These are phyloP conservation scores for Macrolepiota dolichaula DNA, from an alignment of 768 basidiomycete species.

Conservation along the genomic window DNA sequence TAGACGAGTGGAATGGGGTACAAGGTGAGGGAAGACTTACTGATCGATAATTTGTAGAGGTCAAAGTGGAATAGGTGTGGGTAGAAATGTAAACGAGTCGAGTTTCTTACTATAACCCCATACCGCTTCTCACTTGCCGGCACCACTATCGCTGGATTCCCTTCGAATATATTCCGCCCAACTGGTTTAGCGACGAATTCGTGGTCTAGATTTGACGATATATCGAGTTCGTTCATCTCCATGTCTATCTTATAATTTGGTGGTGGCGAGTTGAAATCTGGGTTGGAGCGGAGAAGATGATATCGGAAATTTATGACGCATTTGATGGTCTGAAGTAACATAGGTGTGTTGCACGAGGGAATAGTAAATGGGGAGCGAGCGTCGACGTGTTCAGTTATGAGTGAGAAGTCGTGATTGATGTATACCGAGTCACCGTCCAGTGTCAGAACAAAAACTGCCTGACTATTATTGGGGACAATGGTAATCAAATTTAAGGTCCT, in stretches of 20 bases:
- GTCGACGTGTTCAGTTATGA: slow-evolving; percentile 19
- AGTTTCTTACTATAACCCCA: slow-evolving; percentile 30
- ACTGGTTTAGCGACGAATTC: slow-evolving; percentile 17
- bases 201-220: slow-evolving; percentile 18
- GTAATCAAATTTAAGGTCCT: slow-evolving; percentile 11
- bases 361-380: slow-evolving; percentile 18
- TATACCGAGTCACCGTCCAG: slow-evolving; percentile 16
- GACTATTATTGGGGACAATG: slow-evolving; percentile 15
- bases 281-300: slow-evolving; percentile 23
- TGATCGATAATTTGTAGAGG: slow-evolving; percentile 32
- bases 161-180: slow-evolving; percentile 25
- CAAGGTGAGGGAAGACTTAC: slow-evolving; percentile 18
- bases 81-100: slow-evolving; percentile 29
- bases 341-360: slow-evolving; percentile 5
- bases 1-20: background rate
- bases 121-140: slow-evolving; percentile 17
- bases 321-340: slow-evolving; percentile 18
- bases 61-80: slow-evolving; percentile 42
- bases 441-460: slow-evolving; percentile 19
- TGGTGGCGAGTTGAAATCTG: slow-evolving; percentile 5
- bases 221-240: slow-evolving; percentile 26
- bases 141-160: slow-evolving; percentile 23
- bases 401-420: slow-evolving; percentile 21
- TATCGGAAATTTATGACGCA: slow-evolving; percentile 23
- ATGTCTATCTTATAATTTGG: slow-evolving; percentile 21